phyloP scores from a whole-genome alignment of 1,139 yeast genomes.

The Kurtzmaniella quercitrusa region DNA sequence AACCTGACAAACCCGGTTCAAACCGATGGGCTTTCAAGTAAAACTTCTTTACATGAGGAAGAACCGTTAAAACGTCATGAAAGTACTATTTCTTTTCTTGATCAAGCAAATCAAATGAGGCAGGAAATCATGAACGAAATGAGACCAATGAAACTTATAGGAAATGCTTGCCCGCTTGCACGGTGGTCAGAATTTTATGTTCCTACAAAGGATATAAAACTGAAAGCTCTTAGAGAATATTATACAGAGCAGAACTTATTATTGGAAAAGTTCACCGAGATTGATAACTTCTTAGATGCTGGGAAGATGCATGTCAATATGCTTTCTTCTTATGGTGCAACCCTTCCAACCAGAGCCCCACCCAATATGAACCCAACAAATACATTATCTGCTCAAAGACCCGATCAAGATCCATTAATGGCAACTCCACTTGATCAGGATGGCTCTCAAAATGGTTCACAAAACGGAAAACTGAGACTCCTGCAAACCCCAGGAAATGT shows the following conservation, averaged over 20 bases:
- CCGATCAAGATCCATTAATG: neutral
- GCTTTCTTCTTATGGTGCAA: constrained; percentile 57
- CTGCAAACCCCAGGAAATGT: constrained; percentile 58
- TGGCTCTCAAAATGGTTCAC: constrained; percentile 7
- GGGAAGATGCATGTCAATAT: constrained; percentile 62
- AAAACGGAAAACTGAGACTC: constrained; percentile 14
- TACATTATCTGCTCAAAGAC: neutral
- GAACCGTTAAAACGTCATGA: constrained; percentile 5
- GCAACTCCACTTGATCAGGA: constrained; percentile 6
- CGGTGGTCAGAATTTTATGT: constrained; percentile 44
- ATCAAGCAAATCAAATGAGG: neutral
- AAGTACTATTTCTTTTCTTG: neutral
- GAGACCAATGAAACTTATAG: constrained; percentile 58
- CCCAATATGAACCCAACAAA: neutral
- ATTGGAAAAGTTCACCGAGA: constrained; percentile 53
- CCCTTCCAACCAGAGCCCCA: neutral
- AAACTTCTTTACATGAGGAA: constrained; percentile 6
- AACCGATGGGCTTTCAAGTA: neutral
- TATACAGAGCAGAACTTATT: constrained; percentile 55
- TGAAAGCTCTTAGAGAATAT: constrained; percentile 24
- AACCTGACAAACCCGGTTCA: neutral
- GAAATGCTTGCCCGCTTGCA: constrained; percentile 41
- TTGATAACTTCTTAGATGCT: constrained; percentile 66
- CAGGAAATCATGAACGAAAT: constrained; percentile 29
- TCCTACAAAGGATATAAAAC: constrained; percentile 16